Evolutionary conservation across 345 rosid genomes (phyloP).

Genomic region (Barbarea vulgaris): DNA sequence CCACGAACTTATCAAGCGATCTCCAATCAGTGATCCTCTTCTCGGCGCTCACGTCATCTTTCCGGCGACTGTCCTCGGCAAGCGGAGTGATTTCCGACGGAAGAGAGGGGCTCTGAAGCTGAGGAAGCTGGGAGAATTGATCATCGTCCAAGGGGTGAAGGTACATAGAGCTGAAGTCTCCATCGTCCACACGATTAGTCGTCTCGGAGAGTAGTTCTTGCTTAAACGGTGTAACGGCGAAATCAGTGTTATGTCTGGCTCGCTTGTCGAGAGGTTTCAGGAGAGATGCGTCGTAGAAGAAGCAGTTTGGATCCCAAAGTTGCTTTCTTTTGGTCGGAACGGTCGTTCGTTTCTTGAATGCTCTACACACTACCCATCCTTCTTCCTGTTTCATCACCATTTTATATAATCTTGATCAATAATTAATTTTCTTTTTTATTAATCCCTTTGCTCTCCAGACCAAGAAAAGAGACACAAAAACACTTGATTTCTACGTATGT

Average conservation of each 20-base stretch:
- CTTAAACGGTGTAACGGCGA: slow-evolving; percentile 21
- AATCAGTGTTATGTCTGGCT: slow-evolving; percentile 49
- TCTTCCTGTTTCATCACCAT: slow-evolving; percentile 69
- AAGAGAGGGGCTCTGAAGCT: slow-evolving; percentile 76
- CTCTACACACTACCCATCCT: slow-evolving; percentile 99
- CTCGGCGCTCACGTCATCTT: slow-evolving; percentile 30
- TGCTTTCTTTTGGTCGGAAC: slow-evolving; percentile 59
- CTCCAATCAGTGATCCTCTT: slow-evolving; percentile 85
- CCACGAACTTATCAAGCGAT: slow-evolving; percentile 89
- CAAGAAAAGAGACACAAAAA: neutral
- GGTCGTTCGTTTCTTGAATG: slow-evolving; percentile 78
- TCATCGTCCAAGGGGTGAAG: slow-evolving; percentile 47
- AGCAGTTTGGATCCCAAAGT: slow-evolving; percentile 69
- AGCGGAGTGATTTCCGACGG: slow-evolving; percentile 49
- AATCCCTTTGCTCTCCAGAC: neutral
- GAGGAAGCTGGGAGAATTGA: slow-evolving; percentile 69
- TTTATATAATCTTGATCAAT: slow-evolving; percentile 3
- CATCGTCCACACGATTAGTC: slow-evolving; percentile 50
- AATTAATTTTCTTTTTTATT: neutral
- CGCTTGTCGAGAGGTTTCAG: slow-evolving; percentile 44
- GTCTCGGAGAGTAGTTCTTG: slow-evolving; percentile 25
- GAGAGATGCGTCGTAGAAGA: slow-evolving; percentile 34
- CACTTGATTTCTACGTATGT: neutral
- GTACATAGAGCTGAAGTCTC: slow-evolving; percentile 48
- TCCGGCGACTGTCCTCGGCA: slow-evolving; percentile 36